Conservation (phyloP, 805 yeast genomes). For the Candida chilensis region DNA sequence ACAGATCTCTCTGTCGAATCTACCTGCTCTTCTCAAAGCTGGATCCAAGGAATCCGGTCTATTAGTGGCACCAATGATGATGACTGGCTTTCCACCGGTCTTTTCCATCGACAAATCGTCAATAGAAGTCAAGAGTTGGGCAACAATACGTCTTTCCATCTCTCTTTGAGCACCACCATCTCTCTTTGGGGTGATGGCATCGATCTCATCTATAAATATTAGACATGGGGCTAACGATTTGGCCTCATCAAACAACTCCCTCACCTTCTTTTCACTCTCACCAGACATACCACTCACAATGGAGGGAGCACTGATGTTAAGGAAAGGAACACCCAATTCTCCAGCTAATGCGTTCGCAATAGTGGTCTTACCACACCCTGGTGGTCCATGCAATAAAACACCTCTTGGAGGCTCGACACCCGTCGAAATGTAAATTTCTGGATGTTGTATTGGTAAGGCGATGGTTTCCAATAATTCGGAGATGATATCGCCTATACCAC, state of each 20-base stretch:
- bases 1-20: constrained; percentile 92
- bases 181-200: constrained; percentile 95
- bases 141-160: constrained; percentile 96
- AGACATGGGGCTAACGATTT: constrained; percentile 84
- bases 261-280: constrained; percentile 87
- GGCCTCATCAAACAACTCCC: constrained; percentile 94
- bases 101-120: constrained; percentile 85
- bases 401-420: constrained; percentile 97
- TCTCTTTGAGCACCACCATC: constrained; percentile 94
- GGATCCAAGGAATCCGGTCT: constrained; percentile 94
- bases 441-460: constrained; percentile 87
- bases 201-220: constrained; percentile 92
- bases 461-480: constrained; percentile 83
- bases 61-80: constrained; percentile 93
- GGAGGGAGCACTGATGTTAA: constrained; percentile 88
- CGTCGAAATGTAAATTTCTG: constrained; percentile 78
- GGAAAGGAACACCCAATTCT: constrained; percentile 86
- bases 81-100: constrained; percentile 88
- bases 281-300: constrained; percentile 99
- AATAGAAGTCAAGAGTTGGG: constrained; percentile 89
- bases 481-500: constrained; percentile 84
- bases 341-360: constrained; percentile 96
- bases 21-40: constrained; percentile 91
- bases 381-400: constrained; percentile 92
- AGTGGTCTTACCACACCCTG: constrained; percentile 97